Evolutionary conservation across 2,329 filamentous ascomycete genomes (phyloP), one percentile per base, ranked within the genome.

Genomic region (Rhexocercosporidium sp.): DNA sequence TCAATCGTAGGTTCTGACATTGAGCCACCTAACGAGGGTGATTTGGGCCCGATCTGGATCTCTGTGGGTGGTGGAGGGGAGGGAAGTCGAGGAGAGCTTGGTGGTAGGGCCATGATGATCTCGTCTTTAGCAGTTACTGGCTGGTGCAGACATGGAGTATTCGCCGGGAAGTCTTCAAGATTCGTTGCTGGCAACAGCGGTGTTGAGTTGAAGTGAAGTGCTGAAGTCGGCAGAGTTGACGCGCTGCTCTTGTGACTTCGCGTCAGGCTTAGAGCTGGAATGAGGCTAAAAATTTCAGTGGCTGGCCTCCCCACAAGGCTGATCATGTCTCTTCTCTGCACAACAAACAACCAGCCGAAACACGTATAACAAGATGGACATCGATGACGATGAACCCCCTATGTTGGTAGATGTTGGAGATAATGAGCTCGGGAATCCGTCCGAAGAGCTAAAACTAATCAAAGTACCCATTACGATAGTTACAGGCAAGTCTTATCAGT

Each of bases 11-110:
- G 81, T 75, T 88, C 79, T 86, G 87, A 78, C 81, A 86, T 80
- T 74, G 86, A 77, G 77, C 90, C 79, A 59, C 88, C 85, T 70
- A 90, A 83, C 20, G 85, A 86, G 1, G 93, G 93, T 59, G 93
- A 96, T 75, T 89, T 89, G 65, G 92, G 90, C 8, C 89, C 91
- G 70, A 97, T 90, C 81, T 98, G 95, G 73, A 97, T 96, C 81
- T 99, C 96, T 69, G 95, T 93, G 66, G 96, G 90, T 39, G 96
- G 96, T 66, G 96, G 96, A 68, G 96, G 96, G 80, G 94, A 97
- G 67, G 96, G 96, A 61, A 99, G 89, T 77, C 96, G 92, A 71
- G 96, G 95, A 57, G 94, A 97, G 80, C 88, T 95, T 70, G 92
- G 90, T 73, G 86, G 81, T 70, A 88, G 79, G 71, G 86, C 83